Evolutionary conservation across 306 rosid species (phyloP), one percentile per base, ranked within the genome.

Genomic region (Herpetospermum pedunculosum): DNA sequence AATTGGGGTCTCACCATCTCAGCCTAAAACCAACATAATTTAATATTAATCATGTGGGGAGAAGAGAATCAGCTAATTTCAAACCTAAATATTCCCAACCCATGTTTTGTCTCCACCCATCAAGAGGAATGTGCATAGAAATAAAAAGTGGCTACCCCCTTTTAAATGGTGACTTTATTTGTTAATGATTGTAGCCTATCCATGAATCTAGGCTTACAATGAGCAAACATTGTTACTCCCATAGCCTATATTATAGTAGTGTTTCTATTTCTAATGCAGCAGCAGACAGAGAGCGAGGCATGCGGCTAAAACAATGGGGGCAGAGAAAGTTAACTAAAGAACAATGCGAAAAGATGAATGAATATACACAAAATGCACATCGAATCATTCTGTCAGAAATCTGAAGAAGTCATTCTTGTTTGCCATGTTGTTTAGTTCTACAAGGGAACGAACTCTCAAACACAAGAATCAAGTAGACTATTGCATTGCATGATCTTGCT

Each of bases 11-110:
- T 73, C 48, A 19, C 25, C 47, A 15, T 80, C 62, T 48, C 9
- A 19, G 65, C 78, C 75, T 59, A 75, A 81, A 70, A 54, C 65
- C 32, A 21, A 40, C 37, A 19, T 53, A 73, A 32, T 71, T 32
- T 48, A 47, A 48, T 30, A 70, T 4, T 70, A 48, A 46, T 71
- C 46, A 71, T 70, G 59, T 70, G 57, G 32, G 58, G 6, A 49
- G 32, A 50, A 69, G 8, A 69, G 55, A 69, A 44, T 41, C 55
- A 25, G 72, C 50, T 15, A 43, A 68, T 25, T 69, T 69, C 55
- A 69, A 69, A 28, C 25, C 55, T 14, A 43, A 69, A 41, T 69
- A 69, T 69, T 69, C 73, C 21, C 40, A 35, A 69, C 54, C 73
- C 73, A 43, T 26, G 54, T 69, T 69, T 69, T 69, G 73, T 69